These are phyloP conservation scores for Russula foetens DNA, from an alignment of 768 basidiomycete species.

Conservation along the genomic window DNA sequence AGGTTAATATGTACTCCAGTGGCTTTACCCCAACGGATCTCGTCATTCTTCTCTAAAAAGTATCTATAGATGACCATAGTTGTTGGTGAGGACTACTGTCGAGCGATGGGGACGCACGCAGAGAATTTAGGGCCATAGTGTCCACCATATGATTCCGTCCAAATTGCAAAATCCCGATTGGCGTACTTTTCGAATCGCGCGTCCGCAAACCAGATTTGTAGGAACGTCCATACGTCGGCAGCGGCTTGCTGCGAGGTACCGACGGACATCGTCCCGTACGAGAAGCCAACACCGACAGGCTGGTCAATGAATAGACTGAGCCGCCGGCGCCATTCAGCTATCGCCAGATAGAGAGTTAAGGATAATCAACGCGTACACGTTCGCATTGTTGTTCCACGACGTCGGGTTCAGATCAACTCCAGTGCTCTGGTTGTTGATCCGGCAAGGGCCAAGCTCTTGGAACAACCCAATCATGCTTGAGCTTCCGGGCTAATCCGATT, in stretches of 20 bases:
- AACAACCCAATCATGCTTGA: slow-evolving; percentile 65
- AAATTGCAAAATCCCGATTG: slow-evolving; percentile 42
- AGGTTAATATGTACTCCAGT: slow-evolving; percentile 45
- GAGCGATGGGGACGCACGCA: slow-evolving; percentile 19
- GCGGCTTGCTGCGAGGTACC: slow-evolving; percentile 48
- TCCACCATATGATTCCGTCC: slow-evolving; percentile 52
- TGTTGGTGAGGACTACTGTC: not conserved
- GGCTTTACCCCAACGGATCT: slow-evolving; percentile 26
- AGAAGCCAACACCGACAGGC: slow-evolving; percentile 56
- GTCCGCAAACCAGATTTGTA: slow-evolving; percentile 56
- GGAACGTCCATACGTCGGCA: slow-evolving; percentile 49
- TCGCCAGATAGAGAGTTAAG: not conserved
- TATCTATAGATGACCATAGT: slow-evolving; percentile 23
- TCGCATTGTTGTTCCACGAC: slow-evolving; percentile 52
- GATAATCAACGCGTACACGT: slow-evolving; percentile 28
- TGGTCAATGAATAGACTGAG: slow-evolving; percentile 52
- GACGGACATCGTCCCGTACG: slow-evolving; percentile 42
- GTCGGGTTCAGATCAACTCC: slow-evolving; percentile 42
- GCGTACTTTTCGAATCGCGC: slow-evolving; percentile 42
- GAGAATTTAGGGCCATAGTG: slow-evolving; percentile 35
- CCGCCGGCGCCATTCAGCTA: not conserved
- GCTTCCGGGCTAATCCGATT: slow-evolving; percentile 28
- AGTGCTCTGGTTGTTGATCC: slow-evolving; percentile 54
- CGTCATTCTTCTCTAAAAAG: slow-evolving; percentile 52
- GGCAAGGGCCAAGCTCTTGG: slow-evolving; percentile 90